Base-by-base conservation (phyloP, 2,329 filamentous ascomycete genomes). In the Pestalotiopsis sp. region DNA sequence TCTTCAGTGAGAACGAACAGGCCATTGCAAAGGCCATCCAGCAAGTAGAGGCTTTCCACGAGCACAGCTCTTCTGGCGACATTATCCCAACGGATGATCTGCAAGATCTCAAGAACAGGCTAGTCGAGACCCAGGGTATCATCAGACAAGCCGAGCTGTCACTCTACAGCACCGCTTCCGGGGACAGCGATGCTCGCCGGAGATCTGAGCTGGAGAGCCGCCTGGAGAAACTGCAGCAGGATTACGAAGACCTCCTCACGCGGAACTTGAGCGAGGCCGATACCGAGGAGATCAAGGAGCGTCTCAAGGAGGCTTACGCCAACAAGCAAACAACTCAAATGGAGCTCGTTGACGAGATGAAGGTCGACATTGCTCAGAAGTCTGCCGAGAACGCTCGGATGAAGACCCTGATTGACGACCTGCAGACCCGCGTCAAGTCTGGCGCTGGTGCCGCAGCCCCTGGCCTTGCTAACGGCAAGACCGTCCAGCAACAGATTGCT, bases 401-500 rank as follows among this genome's bases (percentile, higher is more conserved):
- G 81, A 93, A 92, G 81, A 87, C 89, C 41, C 89, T 95, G 41
- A 90, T 97, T 61, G 93, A 97, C 58, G 92, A 94, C 70, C 87
- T 96, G 13, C 92, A 95, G 79, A 87, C 89, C 74, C 89, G 90
- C 71, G 85, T 92, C 77, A 94, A 94, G 84, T 85, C 88, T 64
- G 87, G 87, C 72, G 81, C 81, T 41, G 45, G 45, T 38, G 79
- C 79, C 20, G 78, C 81, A 11, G 85, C 84, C 20, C 82, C 85
- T 36, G 87, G 91, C 31, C 93, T 91, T 77, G 84, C 89, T 67
- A 93, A 93, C 76, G 92, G 92, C 86, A 97, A 97, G 87, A 97
- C 94, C 13, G 90, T 98, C 59, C 94, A 97, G 79, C 95, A 99
- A 83, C 96, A 98, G 83, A 97, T 99, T 81, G 93, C 95, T 69